Evolutionary conservation across 2,329 filamentous ascomycete genomes (phyloP), one percentile per base, ranked within the genome.

Genomic region (Aspergillus terreus): DNA sequence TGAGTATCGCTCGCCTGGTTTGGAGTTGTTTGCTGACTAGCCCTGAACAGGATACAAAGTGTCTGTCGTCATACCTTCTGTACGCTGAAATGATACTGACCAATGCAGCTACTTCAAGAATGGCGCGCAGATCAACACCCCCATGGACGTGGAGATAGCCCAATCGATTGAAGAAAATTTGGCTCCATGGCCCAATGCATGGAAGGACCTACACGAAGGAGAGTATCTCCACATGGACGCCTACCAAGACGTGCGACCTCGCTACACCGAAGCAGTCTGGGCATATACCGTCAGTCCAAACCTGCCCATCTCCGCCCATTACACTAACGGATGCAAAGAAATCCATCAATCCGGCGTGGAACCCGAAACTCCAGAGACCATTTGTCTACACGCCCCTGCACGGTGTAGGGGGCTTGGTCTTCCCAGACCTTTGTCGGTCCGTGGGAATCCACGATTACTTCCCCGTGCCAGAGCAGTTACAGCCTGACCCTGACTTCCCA

Each of bases 121-220:
- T 61, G 83, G 82, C 2, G 83, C 81, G 60, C 83, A 86, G 63
- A 86, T 86, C 57, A 84, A 85, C 48, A 77, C 82, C 9, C 83
- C 83, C 3, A 78, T 82, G 55, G 83, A 86, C 57, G 70, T 62
- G 17, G 78, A 80, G 27, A 86, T 86, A 50, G 78, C 82, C 4
- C 69, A 70, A 33, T 76, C 78, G 2, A 86, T 86, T 46, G 67
- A 76, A 35, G 63, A 76, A 33, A 83, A 85, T 51, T 64, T 82
- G 42, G 72, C 76, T 47, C 81, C 82, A 4, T 71, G 71, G 69
- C 58, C 68, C 21, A 61, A 57, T 35, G 71, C 71, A 17, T 77
- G 74, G 74, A 62, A 70, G 69, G 46, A 75, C 66, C 23, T 80
- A 71, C 77, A 76, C 76, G 53, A 72, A 57, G n/a, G 70, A 60